Base-by-base conservation (phyloP, 768 basidiomycete genomes). In the Sporobolomyces pararoseus region DNA sequence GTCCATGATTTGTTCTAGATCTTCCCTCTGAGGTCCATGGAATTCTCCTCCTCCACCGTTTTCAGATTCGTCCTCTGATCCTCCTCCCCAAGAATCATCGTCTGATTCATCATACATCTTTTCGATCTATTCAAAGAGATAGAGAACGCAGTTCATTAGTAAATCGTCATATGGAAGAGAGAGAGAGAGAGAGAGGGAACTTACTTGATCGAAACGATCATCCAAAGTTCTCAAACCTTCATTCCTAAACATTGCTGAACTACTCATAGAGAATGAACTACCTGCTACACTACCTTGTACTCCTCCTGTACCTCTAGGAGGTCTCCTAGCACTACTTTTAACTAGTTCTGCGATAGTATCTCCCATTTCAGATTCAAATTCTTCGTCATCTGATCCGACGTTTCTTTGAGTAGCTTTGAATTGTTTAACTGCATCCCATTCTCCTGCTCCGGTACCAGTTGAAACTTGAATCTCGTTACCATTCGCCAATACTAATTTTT, bases 221-320 rank as follows among this genome's bases (percentile, higher is more conserved):
- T 99, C 96, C 50, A 99, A 82, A 3, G 87, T 88, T 60, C 90
- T 86, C 34, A 98, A 80, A 1, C 91, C 87, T 75, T 92, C 89
- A 73, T 90, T 98, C 52, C 96, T 86, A 81, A 86, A 89, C 89
- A 98, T 91, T 19, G 91, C 91, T 4, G 91, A 92, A 76, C 91
- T 93, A 79, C 90, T 95, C 93, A 99, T 97, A 78, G 89, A 91
- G 83, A 95, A 95, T 17, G 91, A 89, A 59, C 89, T 91, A 0
- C 86, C 83, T 37, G 53, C 44, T 23, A 39, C 63, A 87, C 75
- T 87, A 87, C 72, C 86, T 16, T 51, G 49, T 1, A 62, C 46
- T 34, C 46, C 13, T n/a, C 16, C 47, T 13, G 4, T 65, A 72
- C 72, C 83, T 77, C 88, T 82, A 77, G 86, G 84, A 80, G 86